Conservation (phyloP, 208 protist species). For the Porcisia hertigi region DNA sequence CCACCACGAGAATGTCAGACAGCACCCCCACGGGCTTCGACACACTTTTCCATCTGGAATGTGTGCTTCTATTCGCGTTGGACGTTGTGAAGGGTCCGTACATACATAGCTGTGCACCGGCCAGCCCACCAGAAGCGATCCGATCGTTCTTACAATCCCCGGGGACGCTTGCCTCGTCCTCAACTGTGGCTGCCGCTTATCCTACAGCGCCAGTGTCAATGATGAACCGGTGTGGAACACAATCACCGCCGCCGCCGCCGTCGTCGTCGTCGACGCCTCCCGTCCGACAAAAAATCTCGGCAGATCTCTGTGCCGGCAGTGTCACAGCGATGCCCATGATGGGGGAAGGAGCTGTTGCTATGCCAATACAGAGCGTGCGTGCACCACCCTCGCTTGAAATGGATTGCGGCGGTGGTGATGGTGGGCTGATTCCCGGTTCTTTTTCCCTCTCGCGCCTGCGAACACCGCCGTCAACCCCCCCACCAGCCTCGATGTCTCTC, state of each 20-base stretch:
- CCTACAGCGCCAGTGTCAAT: background rate
- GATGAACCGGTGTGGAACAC: too few relatives aligned
- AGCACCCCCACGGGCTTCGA: background rate
- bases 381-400: background rate
- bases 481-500: background rate
- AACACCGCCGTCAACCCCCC: background rate
- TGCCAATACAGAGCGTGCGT: background rate
- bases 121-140: slow-evolving; percentile 34
- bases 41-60: slow-evolving; percentile 48
- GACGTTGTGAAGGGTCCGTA: slow-evolving; percentile 86
- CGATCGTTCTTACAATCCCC: slow-evolving; percentile 17
- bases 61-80: slow-evolving; percentile 77
- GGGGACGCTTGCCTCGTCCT: background rate
- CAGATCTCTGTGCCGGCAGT: background rate
- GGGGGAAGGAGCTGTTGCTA: background rate
- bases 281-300: background rate
- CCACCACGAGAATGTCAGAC: background rate
- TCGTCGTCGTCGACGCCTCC: too few relatives aligned
- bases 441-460: background rate
- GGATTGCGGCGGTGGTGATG: background rate
- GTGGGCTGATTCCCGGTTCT: background rate
- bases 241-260: background rate
- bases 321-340: background rate
- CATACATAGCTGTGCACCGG: slow-evolving; percentile 71
- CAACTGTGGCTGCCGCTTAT: background rate